Evolutionary conservation across 1,139 yeast species (phyloP).

Genomic region (Geotrichum fermentans): DNA sequence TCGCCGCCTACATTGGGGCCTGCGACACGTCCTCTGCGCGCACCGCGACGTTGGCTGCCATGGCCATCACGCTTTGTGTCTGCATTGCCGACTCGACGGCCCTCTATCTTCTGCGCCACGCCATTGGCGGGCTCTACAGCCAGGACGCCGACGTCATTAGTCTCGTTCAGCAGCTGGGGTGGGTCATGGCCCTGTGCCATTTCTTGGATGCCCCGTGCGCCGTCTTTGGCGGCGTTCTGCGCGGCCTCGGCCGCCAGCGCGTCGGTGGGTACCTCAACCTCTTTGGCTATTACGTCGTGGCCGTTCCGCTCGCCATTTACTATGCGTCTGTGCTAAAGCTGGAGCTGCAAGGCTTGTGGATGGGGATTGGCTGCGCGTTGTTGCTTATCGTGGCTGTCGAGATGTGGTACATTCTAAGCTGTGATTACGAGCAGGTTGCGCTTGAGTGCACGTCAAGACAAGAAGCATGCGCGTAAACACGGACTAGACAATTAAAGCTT

Average conservation of each 20-base stretch:
- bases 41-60: conserved; percentile 58
- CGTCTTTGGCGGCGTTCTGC: conserved; percentile 71
- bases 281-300: conserved; percentile 62
- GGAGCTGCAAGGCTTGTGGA: conserved; percentile 73
- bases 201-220: conserved; percentile 75
- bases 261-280: conserved; percentile 76
- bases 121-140: conserved; percentile 62
- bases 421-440: conserved; percentile 51
- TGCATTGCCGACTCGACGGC: conserved; percentile 53
- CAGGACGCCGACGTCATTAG: conserved; percentile 57
- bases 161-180: conserved; percentile 51
- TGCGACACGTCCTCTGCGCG: conserved; percentile 57
- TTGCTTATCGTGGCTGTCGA: conserved; percentile 63
- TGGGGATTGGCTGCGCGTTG: conserved; percentile 77
- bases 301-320: conserved; percentile 64
- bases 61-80: conserved; percentile 49
- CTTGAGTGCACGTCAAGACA: conserved; percentile 39
- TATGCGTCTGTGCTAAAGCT: conserved; percentile 54
- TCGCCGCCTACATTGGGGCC: conserved; percentile 83
- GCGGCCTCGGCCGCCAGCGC: conserved; percentile 83
- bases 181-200: conserved; percentile 66
- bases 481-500: neutral
- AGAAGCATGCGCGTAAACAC: too few relatives aligned
- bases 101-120: conserved; percentile 47
- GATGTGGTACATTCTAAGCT: conserved; percentile 45